Base-by-base conservation (phyloP, 768 basidiomycete species). In the Termitomyces sp. region DNA sequence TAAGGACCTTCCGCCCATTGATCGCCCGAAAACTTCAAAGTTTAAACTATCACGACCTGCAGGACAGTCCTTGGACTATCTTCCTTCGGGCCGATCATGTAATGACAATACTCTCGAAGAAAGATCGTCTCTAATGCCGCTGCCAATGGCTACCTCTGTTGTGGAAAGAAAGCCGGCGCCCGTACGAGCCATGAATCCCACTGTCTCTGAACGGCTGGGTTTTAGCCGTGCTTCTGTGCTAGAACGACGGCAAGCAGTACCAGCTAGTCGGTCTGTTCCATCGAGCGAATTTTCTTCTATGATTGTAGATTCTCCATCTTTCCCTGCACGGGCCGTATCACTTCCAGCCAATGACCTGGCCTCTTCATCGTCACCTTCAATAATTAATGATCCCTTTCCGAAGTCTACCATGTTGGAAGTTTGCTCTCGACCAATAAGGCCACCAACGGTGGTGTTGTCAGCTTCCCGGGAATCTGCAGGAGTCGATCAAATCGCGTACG, bases 41-140 rank as follows among this genome's bases (percentile, higher is more conserved):
- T 83, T 85, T 70, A 80, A 78, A 66, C 66, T 71, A n/a, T 68
- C 74, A 42, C 71, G 74, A 58, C 56, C 70, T 14, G 65, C 68
- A 28, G 72, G 71, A 26, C 66, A 68, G 38, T 66, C 66, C 31
- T 52, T 55, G 6, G 33, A 55, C 33, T 48, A 53, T 21, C 48
- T 40, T 66, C 67, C 41, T 3, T 45, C 30, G 28, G 21, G 33
- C 17, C 37, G 23, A 26, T 38, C 56, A 3, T 48, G 50, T 5
- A 55, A 60, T 30, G 58, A 64, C 21, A 56, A 57, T 28, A 72
- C 71, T 8, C 38, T 63, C 37, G 70, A 47, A n/a, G 57, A 54
- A 44, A 65, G 70, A 33, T 73, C 74, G 0, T 70, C 74, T 19
- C 71, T 74, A 9, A 58, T 68, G 1, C 37, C 43, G 31, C 15